These are phyloP conservation scores for Hanseniaspora pseudoguilliermondii DNA, from an alignment of 805 yeast species.

Conservation along the genomic window DNA sequence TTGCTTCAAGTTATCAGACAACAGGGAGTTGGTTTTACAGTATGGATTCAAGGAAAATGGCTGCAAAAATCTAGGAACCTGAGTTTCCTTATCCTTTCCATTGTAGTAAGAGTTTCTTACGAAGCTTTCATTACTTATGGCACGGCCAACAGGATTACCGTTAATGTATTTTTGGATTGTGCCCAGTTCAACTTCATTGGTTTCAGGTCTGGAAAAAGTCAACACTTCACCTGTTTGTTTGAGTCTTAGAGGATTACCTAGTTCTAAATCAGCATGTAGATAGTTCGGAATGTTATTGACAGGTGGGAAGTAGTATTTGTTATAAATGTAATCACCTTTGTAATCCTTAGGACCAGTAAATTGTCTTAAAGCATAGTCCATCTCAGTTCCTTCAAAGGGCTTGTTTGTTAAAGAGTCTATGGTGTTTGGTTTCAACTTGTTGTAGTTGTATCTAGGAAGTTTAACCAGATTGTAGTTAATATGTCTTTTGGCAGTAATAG, in stretches of 20 bases:
- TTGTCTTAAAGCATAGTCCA: conserved; percentile 51
- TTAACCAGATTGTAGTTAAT: neutral
- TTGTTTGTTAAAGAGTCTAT: conserved; percentile 21
- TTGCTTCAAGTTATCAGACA: conserved; percentile 47
- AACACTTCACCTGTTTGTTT: conserved; percentile 26
- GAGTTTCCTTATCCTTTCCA: conserved; percentile 13
- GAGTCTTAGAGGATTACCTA: conserved; percentile 29
- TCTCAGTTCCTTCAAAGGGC: conserved; percentile 36
- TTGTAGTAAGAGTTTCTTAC: conserved; percentile 14
- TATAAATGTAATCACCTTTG: conserved; percentile 67
- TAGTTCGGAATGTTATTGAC: conserved; percentile 62
- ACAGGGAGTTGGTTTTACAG: conserved; percentile 52
- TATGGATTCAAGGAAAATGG: conserved; percentile 74
- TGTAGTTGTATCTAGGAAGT: neutral
- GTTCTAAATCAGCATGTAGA: conserved; percentile 43
- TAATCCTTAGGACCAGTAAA: conserved; percentile 76
- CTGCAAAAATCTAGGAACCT: conserved; percentile 31
- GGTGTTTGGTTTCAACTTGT: neutral
- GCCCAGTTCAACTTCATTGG: conserved; percentile 5
- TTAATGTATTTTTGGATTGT: neutral
- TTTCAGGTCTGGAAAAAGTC: conserved; percentile 17
- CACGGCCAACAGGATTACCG: neutral
- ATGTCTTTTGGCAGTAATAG: conserved; percentile 1
- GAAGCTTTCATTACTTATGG: conserved; percentile 11
- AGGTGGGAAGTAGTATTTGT: conserved; percentile 60